Conservation (phyloP, 768 basidiomycete genomes). For the Amanita molliuscula region DNA sequence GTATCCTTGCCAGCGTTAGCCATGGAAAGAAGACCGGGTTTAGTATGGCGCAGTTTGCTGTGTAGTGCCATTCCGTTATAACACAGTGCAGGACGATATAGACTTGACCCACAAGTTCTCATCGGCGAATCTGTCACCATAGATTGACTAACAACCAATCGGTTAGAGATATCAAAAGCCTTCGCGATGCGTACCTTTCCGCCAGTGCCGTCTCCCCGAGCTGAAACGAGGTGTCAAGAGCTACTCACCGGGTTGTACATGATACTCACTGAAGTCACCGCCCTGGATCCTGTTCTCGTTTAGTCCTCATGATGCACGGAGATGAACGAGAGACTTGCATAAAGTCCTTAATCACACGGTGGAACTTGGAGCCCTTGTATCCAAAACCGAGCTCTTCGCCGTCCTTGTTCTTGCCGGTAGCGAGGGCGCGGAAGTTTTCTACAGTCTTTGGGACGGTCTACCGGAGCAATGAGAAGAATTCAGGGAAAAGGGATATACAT, state of each 20-base stretch:
- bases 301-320: neutral
- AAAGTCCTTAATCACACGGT: slow-evolving; percentile 91
- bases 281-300: slow-evolving; percentile 75
- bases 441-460: slow-evolving; percentile 93
- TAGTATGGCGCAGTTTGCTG: slow-evolving; percentile 94
- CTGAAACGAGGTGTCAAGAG: slow-evolving; percentile 24
- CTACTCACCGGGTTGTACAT: neutral
- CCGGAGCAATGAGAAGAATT: neutral
- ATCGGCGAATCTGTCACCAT: slow-evolving; percentile 83
- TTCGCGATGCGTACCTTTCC: slow-evolving; percentile 51
- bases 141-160: slow-evolving; percentile 55
- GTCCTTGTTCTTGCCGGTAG: slow-evolving; percentile 74
- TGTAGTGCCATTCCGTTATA: slow-evolving; percentile 5
- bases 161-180: neutral
- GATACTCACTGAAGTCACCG: slow-evolving; percentile 86
- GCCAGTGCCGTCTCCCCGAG: slow-evolving; percentile 80
- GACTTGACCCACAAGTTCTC: slow-evolving; percentile 80
- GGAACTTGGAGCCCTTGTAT: slow-evolving; percentile 94
- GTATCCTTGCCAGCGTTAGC: slow-evolving; percentile 91
- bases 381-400: slow-evolving; percentile 75
- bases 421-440: slow-evolving; percentile 94
- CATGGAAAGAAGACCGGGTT: slow-evolving; percentile 85
- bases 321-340: slow-evolving; percentile 37
- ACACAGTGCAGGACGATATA: neutral
- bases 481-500: slow-evolving; percentile 13